Base-by-base conservation (phyloP, 352 stramenopile species). In the Phytopythium aichiense region DNA sequence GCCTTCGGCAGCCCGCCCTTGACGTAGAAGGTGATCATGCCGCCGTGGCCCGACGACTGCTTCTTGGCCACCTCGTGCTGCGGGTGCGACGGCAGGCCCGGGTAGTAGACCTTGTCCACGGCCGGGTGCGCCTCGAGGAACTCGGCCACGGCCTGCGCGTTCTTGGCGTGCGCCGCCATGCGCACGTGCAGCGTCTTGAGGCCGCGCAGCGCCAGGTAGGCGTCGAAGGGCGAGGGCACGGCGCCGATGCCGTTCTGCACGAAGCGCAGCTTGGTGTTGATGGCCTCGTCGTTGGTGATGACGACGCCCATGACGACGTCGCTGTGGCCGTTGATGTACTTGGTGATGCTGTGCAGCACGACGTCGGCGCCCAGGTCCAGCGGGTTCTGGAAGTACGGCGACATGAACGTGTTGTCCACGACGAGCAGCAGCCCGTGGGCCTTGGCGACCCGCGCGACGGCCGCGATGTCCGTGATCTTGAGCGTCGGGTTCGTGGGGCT, bases 261-360 rank as follows among this genome's bases (percentile, higher is more conserved):
- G 66, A 98, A 97, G 64, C 92, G 93, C 58, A 97, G 81, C 74
- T 98, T 98, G 61, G 88, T 95, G 74, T 97, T 84, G 57, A 98
- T 93, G 61, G 96, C 93, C 60, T 95, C 87, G 65, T 87, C 85
- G 69, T 98, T 96, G 67, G 85, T 94, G 61, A 98, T 77, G 35
- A 98, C 87, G 22, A 96, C 91, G 49, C 95, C 95, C 59, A 94
- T 92, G 48, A 98, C 89, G 9, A 95, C 92, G 61, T 97, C 94
- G 66, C 95, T 98, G 78, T 98, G 94, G 59, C 94, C 94, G 69
- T 97, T 96, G 68, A 98, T 98, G 80, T 97, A 98, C 84, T 98
- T 98, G 73, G 95, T 98, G 65, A 97, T 83, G 62, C 84, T 97
- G 76, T 98, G 94, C 56, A 98, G 83, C 37, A 96, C 92, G 25